Percentiles rank a stretch among this genome's conserved stretches.
These are phyloP conservation scores for Leccinum disarticulatum DNA, from an alignment of 768 basidiomycete genomes.

Conservation along the genomic window DNA sequence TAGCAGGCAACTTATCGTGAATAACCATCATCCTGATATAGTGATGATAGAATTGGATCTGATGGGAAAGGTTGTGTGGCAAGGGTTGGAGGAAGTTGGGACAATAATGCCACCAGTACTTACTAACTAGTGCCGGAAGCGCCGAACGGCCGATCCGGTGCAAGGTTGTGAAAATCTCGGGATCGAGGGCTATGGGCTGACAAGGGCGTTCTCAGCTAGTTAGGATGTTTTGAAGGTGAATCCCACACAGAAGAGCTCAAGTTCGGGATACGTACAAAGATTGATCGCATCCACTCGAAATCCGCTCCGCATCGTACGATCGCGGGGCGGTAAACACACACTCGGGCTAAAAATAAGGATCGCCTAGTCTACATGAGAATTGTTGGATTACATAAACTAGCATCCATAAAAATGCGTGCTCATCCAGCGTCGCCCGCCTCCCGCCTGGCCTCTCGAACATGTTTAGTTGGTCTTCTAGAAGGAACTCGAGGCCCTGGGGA, in stretches of 20 bases:
- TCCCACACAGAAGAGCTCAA: neutral
- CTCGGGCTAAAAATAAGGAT: neutral
- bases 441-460: neutral
- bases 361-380: neutral
- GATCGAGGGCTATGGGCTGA: slow-evolving; percentile 53
- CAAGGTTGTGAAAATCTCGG: slow-evolving; percentile 52
- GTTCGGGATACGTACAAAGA: neutral
- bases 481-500: slow-evolving; percentile 37
- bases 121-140: slow-evolving; percentile 32
- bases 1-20: slow-evolving; percentile 50
- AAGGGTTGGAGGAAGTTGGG: slow-evolving; percentile 76
- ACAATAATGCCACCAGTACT: slow-evolving; percentile 42
- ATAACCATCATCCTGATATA: slow-evolving; percentile 74
- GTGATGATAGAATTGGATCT: slow-evolving; percentile 3
- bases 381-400: neutral
- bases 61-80: slow-evolving; percentile 29
- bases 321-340: neutral
- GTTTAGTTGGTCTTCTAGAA: neutral
- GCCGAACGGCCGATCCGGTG: slow-evolving; percentile 77
- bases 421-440: neutral
- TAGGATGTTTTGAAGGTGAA: neutral
- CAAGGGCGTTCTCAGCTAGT: too few species aligned
- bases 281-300: neutral
- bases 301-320: neutral
- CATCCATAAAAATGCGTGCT: slow-evolving; percentile 8